These are phyloP conservation scores for Cladosporium cucumerinum DNA, from an alignment of 2,329 filamentous ascomycete genomes.

Conservation along the genomic window DNA sequence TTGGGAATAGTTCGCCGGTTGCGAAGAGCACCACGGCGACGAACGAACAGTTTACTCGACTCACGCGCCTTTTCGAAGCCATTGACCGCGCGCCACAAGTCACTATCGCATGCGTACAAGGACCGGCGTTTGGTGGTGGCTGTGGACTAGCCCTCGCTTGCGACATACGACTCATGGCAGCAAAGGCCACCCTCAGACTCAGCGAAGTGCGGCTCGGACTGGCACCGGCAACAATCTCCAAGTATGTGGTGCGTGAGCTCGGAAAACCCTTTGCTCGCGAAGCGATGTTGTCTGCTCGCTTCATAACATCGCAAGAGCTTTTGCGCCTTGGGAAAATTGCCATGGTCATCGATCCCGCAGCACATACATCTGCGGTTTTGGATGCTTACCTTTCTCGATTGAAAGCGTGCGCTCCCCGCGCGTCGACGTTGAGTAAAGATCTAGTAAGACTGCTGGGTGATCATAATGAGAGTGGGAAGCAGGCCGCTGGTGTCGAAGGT, in stretches of 20 bases:
- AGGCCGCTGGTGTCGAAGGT: conserved; percentile 18
- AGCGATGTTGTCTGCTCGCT: conserved; percentile 1
- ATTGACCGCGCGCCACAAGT: conserved; percentile 23
- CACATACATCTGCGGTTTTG: conserved; percentile 6
- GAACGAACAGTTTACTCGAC: conserved; percentile 19
- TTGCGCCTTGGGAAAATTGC: background rate
- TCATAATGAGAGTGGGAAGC: conserved; percentile 18
- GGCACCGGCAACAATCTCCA: conserved; percentile 24
- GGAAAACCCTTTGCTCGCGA: conserved; percentile 19
- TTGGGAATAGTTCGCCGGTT: conserved; percentile 18
- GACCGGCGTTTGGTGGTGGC: conserved; percentile 21
- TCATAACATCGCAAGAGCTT: background rate
- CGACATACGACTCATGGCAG: conserved; percentile 21
- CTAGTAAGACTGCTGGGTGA: conserved; percentile 20
- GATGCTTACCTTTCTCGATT: conserved; percentile 18
- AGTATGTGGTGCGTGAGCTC: background rate
- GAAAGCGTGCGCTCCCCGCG: conserved; percentile 19
- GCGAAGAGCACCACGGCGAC: conserved; percentile 15
- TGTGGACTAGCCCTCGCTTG: conserved; percentile 24
- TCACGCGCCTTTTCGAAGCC: conserved; percentile 19
- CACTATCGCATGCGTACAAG: conserved; percentile 22
- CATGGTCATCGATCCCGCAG: conserved; percentile 15
- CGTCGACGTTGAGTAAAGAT: conserved; percentile 20
- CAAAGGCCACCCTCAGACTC: conserved; percentile 20
- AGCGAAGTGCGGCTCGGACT: conserved; percentile 24